phyloP scores from a whole-genome alignment of 2,329 filamentous ascomycete genomes.

The Penicillium sp. region DNA sequence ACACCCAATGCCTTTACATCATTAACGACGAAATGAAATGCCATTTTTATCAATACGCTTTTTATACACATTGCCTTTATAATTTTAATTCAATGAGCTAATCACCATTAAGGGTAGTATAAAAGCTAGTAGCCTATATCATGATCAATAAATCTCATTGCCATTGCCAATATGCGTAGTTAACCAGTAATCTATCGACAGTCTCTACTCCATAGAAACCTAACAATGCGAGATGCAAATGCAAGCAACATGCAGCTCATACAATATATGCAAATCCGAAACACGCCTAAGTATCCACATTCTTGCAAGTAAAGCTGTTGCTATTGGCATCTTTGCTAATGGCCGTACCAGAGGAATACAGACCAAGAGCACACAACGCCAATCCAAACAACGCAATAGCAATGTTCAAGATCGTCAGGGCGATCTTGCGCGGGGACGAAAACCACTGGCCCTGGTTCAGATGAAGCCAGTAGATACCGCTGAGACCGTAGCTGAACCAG shows the following conservation, averaged over 20 bases:
- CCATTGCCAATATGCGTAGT: slow-evolving; percentile 1
- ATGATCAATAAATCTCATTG: too few species aligned
- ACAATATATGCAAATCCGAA: not conserved
- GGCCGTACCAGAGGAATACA: slow-evolving; percentile 25
- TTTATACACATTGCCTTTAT: too few species aligned
- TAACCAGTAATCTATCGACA: slow-evolving; percentile 13
- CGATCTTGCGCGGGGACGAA: slow-evolving; percentile 41
- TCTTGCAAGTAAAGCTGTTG: slow-evolving; percentile 37
- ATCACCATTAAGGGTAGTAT: too few species aligned
- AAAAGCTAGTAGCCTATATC: too few species aligned
- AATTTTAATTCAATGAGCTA: too few species aligned
- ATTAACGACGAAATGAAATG: slow-evolving; percentile 1
- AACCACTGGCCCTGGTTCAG: slow-evolving; percentile 44
- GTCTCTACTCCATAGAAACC: slow-evolving; percentile 12
- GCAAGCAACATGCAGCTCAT: slow-evolving; percentile 1
- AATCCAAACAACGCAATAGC: slow-evolving; percentile 34
- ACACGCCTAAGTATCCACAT: slow-evolving; percentile 18
- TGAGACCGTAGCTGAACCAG: slow-evolving; percentile 37
- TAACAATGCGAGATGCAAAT: slow-evolving; percentile 12
- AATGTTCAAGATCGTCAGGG: slow-evolving; percentile 42
- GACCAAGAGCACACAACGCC: slow-evolving; percentile 19
- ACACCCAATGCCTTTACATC: not conserved
- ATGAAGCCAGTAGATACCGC: slow-evolving; percentile 45
- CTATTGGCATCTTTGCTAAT: slow-evolving; percentile 24
- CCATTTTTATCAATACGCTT: too few species aligned